These are phyloP conservation scores for Anastatica hierochuntica DNA, from an alignment of 345 rosid genomes.

Conservation along the genomic window DNA sequence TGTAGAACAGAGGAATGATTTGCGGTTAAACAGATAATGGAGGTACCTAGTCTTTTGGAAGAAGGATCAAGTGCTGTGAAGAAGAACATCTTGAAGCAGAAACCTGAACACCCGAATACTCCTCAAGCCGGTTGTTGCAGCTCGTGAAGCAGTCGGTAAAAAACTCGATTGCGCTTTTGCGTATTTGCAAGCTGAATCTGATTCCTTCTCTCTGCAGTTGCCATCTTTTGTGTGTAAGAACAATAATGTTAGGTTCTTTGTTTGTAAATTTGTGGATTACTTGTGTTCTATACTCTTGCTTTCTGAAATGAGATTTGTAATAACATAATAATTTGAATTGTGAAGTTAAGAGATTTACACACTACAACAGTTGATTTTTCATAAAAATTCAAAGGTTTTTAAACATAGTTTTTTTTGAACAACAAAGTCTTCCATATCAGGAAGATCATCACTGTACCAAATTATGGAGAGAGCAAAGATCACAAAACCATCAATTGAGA, in stretches of 20 bases:
- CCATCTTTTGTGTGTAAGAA: too few species aligned
- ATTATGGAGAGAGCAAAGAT: too few species aligned
- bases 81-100: slow-evolving; percentile 66
- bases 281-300: neutral
- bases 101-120: slow-evolving; percentile 41
- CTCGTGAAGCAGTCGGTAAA: too few species aligned
- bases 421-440: neutral
- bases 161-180: too few species aligned
- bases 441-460: too few species aligned
- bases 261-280: slow-evolving; percentile 21
- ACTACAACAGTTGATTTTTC: too few species aligned
- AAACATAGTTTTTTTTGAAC: slow-evolving; percentile 16
- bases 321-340: neutral
- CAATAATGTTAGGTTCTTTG: neutral
- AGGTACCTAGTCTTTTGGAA: slow-evolving; percentile 82
- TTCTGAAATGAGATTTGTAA: slow-evolving; percentile 19
- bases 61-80: slow-evolving; percentile 72
- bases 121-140: slow-evolving; percentile 42
- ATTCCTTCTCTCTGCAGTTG: slow-evolving; percentile 1
- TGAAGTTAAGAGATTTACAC: too few species aligned
- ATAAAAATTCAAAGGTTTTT: slow-evolving; percentile 3
- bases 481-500: slow-evolving; percentile 20
- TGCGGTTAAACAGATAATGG: slow-evolving; percentile 59
- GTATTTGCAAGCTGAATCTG: neutral
- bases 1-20: neutral